Evolutionary conservation across 192 early-diverging fungal species (phyloP), one percentile per base, ranked within the genome.

Genomic region (Coemansia sp.): DNA sequence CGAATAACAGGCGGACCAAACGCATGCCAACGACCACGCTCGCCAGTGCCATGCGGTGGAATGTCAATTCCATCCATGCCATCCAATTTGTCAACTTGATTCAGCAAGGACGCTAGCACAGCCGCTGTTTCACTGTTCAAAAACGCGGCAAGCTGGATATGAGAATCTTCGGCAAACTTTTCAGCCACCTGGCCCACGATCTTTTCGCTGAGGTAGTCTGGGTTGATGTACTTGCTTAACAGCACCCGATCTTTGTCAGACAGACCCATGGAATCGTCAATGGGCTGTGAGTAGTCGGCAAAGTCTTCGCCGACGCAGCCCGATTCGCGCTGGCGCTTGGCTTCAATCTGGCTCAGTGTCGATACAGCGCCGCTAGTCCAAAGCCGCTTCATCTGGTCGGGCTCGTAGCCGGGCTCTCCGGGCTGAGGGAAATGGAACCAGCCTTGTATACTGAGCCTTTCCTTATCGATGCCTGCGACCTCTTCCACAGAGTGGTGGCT

Each of bases 401-500:
- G 64, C 12, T 68, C 62, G 69, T 90, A 89, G 0, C 91, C 91
- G n/a, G 73, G 71, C 70, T 94, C 93, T 13, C 88, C 91, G 18
- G 84, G 84, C 79, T 90, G 88, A 27, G 92, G 90, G 40, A 89
- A 79, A 66, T 94, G 92, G 80, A 93, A 94, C 93, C 92, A 92
- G 0, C 92, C 93, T 29, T 87, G 87, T 46, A 92, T 92, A 46
- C 86, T 88, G 27, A 89, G 72, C 44, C 93, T 75, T 62, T 79
- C 80, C 49, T 83, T 76, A 36, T 66, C 76, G 2, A 88, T 85
- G n/a, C 71, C 76, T 3, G 71, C 71, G 3, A 94, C 92, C 67
- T 94, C 92, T 64, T 92, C 87, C 15, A 94, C 92, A 3, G 92
- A 88, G 70, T 94, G 93, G 80, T 92, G 92, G 44, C 89, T 90